Evolutionary conservation across 2,329 filamentous ascomycete species (phyloP).

Genomic region (Fusarium robinianum): DNA sequence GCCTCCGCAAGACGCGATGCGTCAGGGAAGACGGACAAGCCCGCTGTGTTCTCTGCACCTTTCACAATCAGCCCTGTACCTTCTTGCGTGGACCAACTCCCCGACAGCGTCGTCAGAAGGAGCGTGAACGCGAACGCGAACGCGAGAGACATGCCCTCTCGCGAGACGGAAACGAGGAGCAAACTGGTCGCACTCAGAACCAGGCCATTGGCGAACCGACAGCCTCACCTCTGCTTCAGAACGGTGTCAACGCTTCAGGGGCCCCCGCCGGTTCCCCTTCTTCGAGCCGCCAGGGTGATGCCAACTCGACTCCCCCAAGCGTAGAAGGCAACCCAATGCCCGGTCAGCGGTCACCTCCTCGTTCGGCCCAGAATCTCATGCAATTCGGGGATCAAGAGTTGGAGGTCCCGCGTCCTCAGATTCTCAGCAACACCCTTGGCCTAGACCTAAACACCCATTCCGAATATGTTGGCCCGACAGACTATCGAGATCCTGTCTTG

Average conservation of each 20-base stretch:
- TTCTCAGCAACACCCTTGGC: constrained; percentile 53
- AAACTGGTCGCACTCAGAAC: constrained; percentile 4
- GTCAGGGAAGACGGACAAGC: constrained; percentile 63
- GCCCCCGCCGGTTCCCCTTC: constrained; percentile 25
- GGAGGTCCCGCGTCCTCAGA: constrained; percentile 33
- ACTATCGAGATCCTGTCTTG: constrained; percentile 61
- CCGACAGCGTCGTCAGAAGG: constrained; percentile 37
- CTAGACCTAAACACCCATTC: constrained; percentile 63
- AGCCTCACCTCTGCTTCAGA: constrained; percentile 21
- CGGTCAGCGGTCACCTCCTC: constrained; percentile 21
- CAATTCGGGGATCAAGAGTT: constrained; percentile 19
- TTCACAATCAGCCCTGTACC: constrained; percentile 69
- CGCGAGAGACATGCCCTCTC: constrained; percentile 19
- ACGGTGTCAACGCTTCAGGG: constrained; percentile 1
- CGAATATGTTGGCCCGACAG: constrained; percentile 63
- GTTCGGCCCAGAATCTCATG: constrained; percentile 13
- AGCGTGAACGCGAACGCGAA: constrained; percentile 23
- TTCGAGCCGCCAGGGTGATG: constrained; percentile 33
- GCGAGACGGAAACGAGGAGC: constrained; percentile 28
- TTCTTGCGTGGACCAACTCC: constrained; percentile 54
- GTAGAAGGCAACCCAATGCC: constrained; percentile 23
- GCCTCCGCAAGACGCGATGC: constrained; percentile 67
- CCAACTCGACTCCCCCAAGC: constrained; percentile 31
- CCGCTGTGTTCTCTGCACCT: constrained; percentile 66
- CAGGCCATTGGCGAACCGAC: constrained; percentile 9